Conservation (phyloP, 2,329 filamentous ascomycete genomes). For the Trichoderma endophyticum region DNA sequence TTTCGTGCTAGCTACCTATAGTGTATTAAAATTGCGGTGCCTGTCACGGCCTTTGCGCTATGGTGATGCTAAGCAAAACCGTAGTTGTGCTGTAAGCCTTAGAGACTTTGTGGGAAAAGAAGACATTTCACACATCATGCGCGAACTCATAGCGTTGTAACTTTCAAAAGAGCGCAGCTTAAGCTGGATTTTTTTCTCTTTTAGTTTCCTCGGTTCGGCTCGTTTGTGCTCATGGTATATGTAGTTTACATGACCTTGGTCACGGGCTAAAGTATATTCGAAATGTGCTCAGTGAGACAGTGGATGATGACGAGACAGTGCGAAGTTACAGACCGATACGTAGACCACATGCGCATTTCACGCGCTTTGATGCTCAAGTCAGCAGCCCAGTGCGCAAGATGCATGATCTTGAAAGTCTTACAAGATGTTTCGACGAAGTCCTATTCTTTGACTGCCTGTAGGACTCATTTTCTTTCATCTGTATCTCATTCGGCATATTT, state of each 20-base stretch:
- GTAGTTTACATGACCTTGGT: background rate
- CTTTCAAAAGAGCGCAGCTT: background rate
- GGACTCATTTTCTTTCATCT: background rate
- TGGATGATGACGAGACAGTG: slow-evolving; percentile 3
- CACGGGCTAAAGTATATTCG: background rate
- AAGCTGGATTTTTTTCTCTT: background rate
- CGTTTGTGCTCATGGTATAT: background rate
- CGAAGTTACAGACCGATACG: background rate
- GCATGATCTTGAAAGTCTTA: background rate
- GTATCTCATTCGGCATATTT: background rate
- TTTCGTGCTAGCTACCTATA: background rate
- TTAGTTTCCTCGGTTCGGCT: background rate
- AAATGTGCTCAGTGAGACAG: background rate
- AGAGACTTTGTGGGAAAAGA: background rate
- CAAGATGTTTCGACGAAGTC: background rate
- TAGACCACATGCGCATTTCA: background rate
- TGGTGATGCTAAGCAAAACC: background rate
- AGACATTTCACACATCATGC: background rate
- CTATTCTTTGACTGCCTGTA: background rate
- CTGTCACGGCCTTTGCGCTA: background rate
- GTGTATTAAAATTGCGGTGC: background rate
- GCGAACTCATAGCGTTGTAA: background rate
- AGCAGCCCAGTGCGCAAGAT: background rate
- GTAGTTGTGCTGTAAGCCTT: background rate
- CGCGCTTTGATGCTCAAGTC: background rate